Percentiles rank a stretch among this genome's conserved stretches.
phyloP scores from a whole-genome alignment of 208 protist genomes.

The Trypanosoma scelopori region DNA sequence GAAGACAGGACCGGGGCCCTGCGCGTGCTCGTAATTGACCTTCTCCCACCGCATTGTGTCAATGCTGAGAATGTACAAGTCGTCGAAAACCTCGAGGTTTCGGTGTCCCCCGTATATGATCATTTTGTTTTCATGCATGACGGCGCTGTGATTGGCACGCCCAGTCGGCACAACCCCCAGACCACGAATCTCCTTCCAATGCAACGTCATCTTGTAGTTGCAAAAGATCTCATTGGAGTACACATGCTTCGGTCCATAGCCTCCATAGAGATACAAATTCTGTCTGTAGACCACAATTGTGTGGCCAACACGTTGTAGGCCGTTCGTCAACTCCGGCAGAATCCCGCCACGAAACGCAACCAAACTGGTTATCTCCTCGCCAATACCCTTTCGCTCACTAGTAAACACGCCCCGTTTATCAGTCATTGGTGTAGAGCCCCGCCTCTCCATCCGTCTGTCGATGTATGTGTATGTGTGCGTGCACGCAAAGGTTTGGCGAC shows the following conservation, averaged over 20 bases:
- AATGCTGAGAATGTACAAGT: conserved; percentile 74
- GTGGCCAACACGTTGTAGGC: conserved; percentile 77
- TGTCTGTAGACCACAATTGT: conserved; percentile 69
- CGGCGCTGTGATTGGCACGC: conserved; percentile 72
- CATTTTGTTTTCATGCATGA: conserved; percentile 69
- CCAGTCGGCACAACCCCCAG: conserved; percentile 71
- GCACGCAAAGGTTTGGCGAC: not conserved
- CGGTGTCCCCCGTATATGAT: conserved; percentile 81
- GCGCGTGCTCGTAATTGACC: conserved; percentile 55
- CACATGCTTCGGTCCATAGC: conserved; percentile 59
- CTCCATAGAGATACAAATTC: conserved; percentile 81
- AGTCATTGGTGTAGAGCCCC: not conserved
- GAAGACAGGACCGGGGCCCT: conserved; percentile 79
- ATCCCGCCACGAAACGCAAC: conserved; percentile 49
- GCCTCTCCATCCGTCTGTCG: not conserved
- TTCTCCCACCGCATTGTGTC: conserved; percentile 71
- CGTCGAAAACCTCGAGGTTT: conserved; percentile 78
- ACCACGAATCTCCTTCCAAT: conserved; percentile 78
- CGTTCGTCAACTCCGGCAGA: conserved; percentile 66
- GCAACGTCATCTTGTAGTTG: conserved; percentile 75
- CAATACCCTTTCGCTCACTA: not conserved
- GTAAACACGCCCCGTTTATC: not conserved
- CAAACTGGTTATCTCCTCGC: not conserved
- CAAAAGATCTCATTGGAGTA: conserved; percentile 68
- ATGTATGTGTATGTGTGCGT: not conserved